phyloP scores from a whole-genome alignment of 441 rosid species.

The Caryocar brasiliense region DNA sequence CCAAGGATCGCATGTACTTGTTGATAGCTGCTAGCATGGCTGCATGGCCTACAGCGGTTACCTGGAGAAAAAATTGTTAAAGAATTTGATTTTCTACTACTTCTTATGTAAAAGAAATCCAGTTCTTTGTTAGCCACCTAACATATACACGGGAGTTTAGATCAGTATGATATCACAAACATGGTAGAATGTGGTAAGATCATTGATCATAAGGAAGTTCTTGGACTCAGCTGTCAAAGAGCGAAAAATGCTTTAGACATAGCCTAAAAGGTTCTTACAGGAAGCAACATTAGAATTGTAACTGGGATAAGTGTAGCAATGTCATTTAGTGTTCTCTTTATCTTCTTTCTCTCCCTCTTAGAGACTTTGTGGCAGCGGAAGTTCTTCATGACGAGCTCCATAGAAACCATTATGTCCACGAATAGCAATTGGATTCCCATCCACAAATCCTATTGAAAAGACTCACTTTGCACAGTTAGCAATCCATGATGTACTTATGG shows the following conservation, averaged over 20 bases:
- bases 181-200: background rate
- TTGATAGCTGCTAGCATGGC: conserved; percentile 52
- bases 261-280: conserved; percentile 51
- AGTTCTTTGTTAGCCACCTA: too few relatives aligned
- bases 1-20: conserved; percentile 48
- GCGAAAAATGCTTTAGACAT: too few relatives aligned
- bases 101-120: background rate
- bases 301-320: conserved; percentile 45
- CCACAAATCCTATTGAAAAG: conserved; percentile 33
- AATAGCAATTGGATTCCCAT: conserved; percentile 60
- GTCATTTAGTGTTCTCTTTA: conserved; percentile 43
- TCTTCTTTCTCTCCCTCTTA: conserved; percentile 35
- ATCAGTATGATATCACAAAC: too few relatives aligned
- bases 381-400: conserved; percentile 38
- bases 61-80: too few relatives aligned
- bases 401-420: conserved; percentile 30
- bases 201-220: too few relatives aligned
- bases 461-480: background rate
- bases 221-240: too few relatives aligned
- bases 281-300: conserved; percentile 54
- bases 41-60: conserved; percentile 58
- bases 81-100: too few relatives aligned
- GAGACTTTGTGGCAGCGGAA: conserved; percentile 31
- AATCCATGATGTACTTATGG: background rate
- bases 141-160: too few relatives aligned